phyloP scores from a whole-genome alignment of 2,329 filamentous ascomycete genomes.

The Orbilia oligospora region DNA sequence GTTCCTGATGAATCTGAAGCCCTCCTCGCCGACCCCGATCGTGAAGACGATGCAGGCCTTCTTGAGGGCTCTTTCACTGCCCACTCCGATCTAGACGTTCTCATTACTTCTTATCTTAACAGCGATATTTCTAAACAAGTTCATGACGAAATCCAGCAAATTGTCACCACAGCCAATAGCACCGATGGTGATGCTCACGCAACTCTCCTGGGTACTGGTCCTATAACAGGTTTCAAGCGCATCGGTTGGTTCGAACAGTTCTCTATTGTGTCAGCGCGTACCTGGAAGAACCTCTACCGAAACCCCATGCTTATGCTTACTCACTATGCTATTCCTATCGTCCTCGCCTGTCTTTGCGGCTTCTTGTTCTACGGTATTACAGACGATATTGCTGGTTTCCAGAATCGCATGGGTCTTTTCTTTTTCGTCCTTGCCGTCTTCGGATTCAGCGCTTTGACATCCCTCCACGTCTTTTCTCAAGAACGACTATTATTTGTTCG shows the following conservation, averaged over 20 bases:
- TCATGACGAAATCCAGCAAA: slow-evolving; percentile 82
- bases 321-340: slow-evolving; percentile 96
- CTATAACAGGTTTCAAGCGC: slow-evolving; percentile 85
- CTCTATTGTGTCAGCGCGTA: slow-evolving; percentile 86
- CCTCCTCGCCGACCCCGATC: slow-evolving; percentile 50
- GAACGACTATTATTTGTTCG: slow-evolving; percentile 92
- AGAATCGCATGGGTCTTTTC: slow-evolving; percentile 96
- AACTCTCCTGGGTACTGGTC: slow-evolving; percentile 69
- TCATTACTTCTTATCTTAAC: slow-evolving; percentile 81
- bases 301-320: slow-evolving; percentile 99
- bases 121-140: slow-evolving; percentile 83
- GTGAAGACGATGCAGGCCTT: slow-evolving; percentile 71
- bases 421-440: slow-evolving; percentile 97
- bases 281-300: slow-evolving; percentile 96
- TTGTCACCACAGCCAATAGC: slow-evolving; percentile 75
- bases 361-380: slow-evolving; percentile 97
- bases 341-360: slow-evolving; percentile 86
- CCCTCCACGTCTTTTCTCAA: slow-evolving; percentile 90
- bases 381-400: slow-evolving; percentile 96
- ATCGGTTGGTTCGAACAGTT: slow-evolving; percentile 87
- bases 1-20: slow-evolving; percentile 65
- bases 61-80: slow-evolving; percentile 69
- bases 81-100: slow-evolving; percentile 82
- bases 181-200: slow-evolving; percentile 71
- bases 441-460: slow-evolving; percentile 95